Evolutionary conservation across 2,329 filamentous ascomycete species (phyloP).

Genomic region (Clonostachys chloroleuca): DNA sequence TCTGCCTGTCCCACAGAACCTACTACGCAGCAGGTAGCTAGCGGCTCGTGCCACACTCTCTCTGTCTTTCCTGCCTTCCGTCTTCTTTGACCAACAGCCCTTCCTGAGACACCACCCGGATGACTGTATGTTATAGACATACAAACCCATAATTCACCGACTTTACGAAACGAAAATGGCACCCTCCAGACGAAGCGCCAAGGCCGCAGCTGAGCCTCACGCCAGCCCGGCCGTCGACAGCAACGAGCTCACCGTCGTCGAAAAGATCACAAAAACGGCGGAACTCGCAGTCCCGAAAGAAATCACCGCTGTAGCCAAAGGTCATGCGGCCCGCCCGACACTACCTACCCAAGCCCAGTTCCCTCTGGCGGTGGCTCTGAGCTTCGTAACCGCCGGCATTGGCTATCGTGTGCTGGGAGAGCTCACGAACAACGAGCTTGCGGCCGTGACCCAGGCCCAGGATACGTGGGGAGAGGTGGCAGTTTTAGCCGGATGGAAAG

Average conservation of each 20-base stretch:
- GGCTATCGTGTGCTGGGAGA: slow-evolving; percentile 60
- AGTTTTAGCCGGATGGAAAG: slow-evolving; percentile 46
- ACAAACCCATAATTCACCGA: no score
- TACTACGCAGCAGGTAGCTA: no score
- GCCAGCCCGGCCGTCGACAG: background rate
- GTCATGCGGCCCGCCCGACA: slow-evolving; percentile 12
- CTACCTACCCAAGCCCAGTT: slow-evolving; percentile 44
- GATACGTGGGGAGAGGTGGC: slow-evolving; percentile 59
- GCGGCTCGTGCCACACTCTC: no score
- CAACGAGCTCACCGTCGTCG: background rate
- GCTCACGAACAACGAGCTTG: slow-evolving; percentile 61
- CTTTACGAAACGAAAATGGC: slow-evolving; percentile 2
- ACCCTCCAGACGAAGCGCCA: slow-evolving; percentile 3
- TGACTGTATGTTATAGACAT: no score
- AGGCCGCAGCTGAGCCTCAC: background rate
- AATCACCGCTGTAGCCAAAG: background rate
- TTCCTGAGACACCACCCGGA: no score
- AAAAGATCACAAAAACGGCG: no score
- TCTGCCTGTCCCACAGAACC: no score
- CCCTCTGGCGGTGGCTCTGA: slow-evolving; percentile 46
- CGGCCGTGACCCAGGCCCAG: slow-evolving; percentile 58
- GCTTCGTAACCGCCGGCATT: slow-evolving; percentile 57
- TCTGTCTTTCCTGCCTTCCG: no score
- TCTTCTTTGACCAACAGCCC: no score
- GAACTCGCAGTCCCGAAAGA: no score